A percentile compares a stretch with the other conserved stretches of the same genome.
These are phyloP conservation scores for Pythium apleroticum DNA, from an alignment of 352 stramenopile genomes.

Conservation along the genomic window DNA sequence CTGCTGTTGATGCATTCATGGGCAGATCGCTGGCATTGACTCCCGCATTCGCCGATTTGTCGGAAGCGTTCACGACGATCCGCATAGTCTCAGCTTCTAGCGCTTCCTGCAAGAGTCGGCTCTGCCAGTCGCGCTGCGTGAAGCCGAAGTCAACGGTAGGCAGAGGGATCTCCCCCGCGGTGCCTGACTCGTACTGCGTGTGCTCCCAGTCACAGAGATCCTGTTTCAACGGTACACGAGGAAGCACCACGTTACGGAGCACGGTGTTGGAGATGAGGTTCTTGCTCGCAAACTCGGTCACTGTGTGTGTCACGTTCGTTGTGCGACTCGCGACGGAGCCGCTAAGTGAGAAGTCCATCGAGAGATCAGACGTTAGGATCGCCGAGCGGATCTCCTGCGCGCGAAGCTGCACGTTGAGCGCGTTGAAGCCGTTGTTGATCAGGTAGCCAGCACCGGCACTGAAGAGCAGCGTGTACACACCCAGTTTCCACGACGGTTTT, in stretches of 20 bases:
- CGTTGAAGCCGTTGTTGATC: slow-evolving; percentile 1
- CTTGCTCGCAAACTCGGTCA: neutral
- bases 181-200: neutral
- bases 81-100: neutral
- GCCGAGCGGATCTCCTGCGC: neutral
- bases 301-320: neutral
- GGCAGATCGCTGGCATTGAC: slow-evolving; percentile 5
- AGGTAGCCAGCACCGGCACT: neutral
- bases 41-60: neutral
- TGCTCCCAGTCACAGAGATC: neutral
- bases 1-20: slow-evolving; percentile 22
- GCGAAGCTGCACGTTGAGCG: neutral
- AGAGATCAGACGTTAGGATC: neutral
- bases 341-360: neutral
- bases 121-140: slow-evolving; percentile 14
- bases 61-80: slow-evolving; percentile 8
- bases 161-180: neutral
- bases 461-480: neutral
- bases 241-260: slow-evolving; percentile 2
- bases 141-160: slow-evolving; percentile 8
- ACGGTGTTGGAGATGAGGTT: slow-evolving; percentile 12
- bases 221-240: neutral
- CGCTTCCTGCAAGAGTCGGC: neutral
- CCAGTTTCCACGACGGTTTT: neutral
- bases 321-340: neutral